Evolutionary conservation across 768 basidiomycete genomes (phyloP), one percentile per base, ranked within the genome.

Genomic region (Exsudoporus frostii): DNA sequence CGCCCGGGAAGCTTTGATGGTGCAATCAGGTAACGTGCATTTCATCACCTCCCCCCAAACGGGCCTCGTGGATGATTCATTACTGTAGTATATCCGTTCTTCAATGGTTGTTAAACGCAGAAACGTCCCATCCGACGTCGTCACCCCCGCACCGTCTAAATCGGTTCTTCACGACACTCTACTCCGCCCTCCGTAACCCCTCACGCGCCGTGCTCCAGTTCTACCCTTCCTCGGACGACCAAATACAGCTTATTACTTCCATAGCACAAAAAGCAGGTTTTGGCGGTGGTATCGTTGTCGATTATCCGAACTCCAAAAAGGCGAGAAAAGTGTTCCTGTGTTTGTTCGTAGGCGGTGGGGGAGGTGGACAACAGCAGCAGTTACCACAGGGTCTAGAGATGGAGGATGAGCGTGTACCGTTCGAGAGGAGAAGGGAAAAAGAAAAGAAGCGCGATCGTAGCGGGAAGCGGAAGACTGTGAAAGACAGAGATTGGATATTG

Each of bases 21-120:
- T 37, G 95, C 92, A 7, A 98, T 99, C 65, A 96, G 94, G 94
- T 89, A 34, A 32, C 75, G 37, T 36, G 34, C 32, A 15, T 60
- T 25, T 32, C 9, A 36, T 32, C 30, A 24, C 22, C 19, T 3
- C 19, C 14, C 11, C 33, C 1, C 5, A 4, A 19, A 22, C 20
- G n/a, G 29, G 8, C 34, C 36, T 38, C 25, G 33, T 34, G 24
- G 50, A 41, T 30, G 33, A 45, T 45, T 24, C 37, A 39, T 34
- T 19, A 41, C 32, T n/a, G 17, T 64, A 98, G 96, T 65, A 90
- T 99, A 63, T 99, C 97, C 24, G 96, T 98, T n/a, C 76, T 99
- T 6, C 97, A 99, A 74, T 99, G 97, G 97, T 78, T 99, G 4
- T 79, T 98, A 53, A 99, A 98, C 69, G 95, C 96, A 24, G 97